phyloP scores from a whole-genome alignment of 257 asterid genomes.

The Catharanthus roseus region DNA sequence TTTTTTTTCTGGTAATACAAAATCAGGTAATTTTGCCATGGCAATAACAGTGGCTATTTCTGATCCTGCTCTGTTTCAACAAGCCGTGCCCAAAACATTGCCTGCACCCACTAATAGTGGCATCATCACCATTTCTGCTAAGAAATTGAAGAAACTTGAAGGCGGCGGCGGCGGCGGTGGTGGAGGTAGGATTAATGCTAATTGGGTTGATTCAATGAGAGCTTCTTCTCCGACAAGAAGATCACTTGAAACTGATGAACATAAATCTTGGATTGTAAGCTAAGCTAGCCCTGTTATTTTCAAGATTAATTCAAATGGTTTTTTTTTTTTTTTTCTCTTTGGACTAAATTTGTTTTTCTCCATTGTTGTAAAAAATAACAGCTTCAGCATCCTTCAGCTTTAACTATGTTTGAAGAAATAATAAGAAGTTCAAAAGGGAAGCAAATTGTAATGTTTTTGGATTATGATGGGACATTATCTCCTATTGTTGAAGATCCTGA shows the following conservation, averaged over 20 bases:
- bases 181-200: conserved; percentile 43
- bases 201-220: conserved; percentile 66
- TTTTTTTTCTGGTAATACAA: too few species aligned
- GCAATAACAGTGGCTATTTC: conserved; percentile 19
- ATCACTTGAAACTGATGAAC: conserved; percentile 43
- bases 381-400: conserved; percentile 63
- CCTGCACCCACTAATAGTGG: conserved; percentile 23
- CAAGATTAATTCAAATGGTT: background rate
- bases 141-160: conserved; percentile 35
- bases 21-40: conserved; percentile 18
- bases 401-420: conserved; percentile 52
- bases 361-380: conserved; percentile 11
- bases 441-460: conserved; percentile 63
- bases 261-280: conserved; percentile 56
- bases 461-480: conserved; percentile 78
- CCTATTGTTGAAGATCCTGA: conserved; percentile 82
- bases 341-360: background rate
- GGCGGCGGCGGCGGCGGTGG: conserved; percentile 30
- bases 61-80: conserved; percentile 19
- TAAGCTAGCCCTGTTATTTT: too few species aligned
- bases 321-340: background rate
- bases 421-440: conserved; percentile 47
- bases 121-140: conserved; percentile 26
- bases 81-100: conserved; percentile 18
- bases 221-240: conserved; percentile 63